Percentiles rank a stretch among this genome's conserved stretches.
phyloP scores from a whole-genome alignment of 1,284 basidiomycete species.

The Gymnopus androsaceus region DNA sequence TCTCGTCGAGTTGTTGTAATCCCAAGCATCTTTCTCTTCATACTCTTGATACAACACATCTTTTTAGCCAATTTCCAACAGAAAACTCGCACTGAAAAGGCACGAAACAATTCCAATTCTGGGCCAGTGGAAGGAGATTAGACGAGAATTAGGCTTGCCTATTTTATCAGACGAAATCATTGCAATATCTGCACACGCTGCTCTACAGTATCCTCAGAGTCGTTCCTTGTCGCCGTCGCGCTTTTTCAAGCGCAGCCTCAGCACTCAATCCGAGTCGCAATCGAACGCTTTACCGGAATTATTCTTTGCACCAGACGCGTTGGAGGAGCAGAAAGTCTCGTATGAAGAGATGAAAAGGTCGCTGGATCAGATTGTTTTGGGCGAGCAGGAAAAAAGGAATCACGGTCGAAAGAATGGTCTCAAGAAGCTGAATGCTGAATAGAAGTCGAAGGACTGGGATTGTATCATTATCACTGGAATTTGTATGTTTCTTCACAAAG shows the following conservation, averaged over 20 bases:
- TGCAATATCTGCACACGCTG: neutral
- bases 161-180: slow-evolving; percentile 3
- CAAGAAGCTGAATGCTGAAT: neutral
- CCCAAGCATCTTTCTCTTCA: slow-evolving; percentile 13
- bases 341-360: slow-evolving; percentile 12
- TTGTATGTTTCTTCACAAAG: too few species aligned
- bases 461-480: neutral
- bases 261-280: neutral
- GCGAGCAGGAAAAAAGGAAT: neutral
- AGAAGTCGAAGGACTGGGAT: too few species aligned
- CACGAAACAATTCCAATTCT: slow-evolving; percentile 6
- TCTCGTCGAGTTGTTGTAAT: slow-evolving; percentile 11
- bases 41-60: slow-evolving; percentile 11
- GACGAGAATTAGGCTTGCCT: slow-evolving; percentile 12
- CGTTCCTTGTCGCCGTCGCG: slow-evolving; percentile 3
- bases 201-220: neutral
- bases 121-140: slow-evolving; percentile 18
- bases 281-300: slow-evolving; percentile 4
- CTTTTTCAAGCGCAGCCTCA: slow-evolving; percentile 11
- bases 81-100: neutral
- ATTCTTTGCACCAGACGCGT: slow-evolving; percentile 16
- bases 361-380: neutral
- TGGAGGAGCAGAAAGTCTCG: slow-evolving; percentile 14
- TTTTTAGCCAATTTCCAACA: neutral
- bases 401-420: neutral